A percentile compares a stretch with the other conserved stretches of the same genome.
Conservation (phyloP, 257 asterid species). For the Solanum ossicruentum region DNA sequence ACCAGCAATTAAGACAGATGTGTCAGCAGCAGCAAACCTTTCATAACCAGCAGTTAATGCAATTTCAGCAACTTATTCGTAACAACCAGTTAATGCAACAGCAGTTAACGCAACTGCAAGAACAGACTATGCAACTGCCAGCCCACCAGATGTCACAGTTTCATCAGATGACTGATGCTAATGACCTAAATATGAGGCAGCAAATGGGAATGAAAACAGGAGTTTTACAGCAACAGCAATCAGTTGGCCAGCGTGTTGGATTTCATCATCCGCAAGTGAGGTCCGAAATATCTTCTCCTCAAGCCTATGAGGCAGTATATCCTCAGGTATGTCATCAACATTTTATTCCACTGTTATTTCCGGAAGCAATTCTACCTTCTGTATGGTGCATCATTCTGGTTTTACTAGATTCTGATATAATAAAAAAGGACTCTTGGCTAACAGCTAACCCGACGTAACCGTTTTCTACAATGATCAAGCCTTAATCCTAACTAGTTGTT, state of each 20-base stretch:
- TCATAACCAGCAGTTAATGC: slow-evolving; percentile 56
- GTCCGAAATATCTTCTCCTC: slow-evolving; percentile 64
- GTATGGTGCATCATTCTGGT: no score
- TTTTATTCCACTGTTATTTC: neutral
- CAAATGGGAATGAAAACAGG: slow-evolving; percentile 65
- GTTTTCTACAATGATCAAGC: no score
- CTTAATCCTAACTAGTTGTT: no score
- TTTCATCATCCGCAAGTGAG: slow-evolving; percentile 57
- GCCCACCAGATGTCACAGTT: slow-evolving; percentile 51
- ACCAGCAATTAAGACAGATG: neutral
- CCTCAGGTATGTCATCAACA: slow-evolving; percentile 32
- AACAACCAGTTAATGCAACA: slow-evolving; percentile 53
- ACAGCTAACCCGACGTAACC: no score
- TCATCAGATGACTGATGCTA: slow-evolving; percentile 56
- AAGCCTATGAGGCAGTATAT: slow-evolving; percentile 54
- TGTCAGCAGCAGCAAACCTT: slow-evolving; percentile 35
- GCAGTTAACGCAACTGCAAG: slow-evolving; percentile 63
- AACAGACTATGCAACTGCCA: slow-evolving; percentile 29
- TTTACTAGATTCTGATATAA: neutral
- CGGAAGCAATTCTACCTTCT: neutral
- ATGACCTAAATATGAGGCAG: slow-evolving; percentile 65
- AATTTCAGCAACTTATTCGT: slow-evolving; percentile 44
- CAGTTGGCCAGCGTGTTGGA: slow-evolving; percentile 52
- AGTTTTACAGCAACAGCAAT: slow-evolving; percentile 46
- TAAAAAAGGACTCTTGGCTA: no score